Evolutionary conservation across 345 rosid species (phyloP), one percentile per base, ranked within the genome.

Genomic region (Carallia brachiata): DNA sequence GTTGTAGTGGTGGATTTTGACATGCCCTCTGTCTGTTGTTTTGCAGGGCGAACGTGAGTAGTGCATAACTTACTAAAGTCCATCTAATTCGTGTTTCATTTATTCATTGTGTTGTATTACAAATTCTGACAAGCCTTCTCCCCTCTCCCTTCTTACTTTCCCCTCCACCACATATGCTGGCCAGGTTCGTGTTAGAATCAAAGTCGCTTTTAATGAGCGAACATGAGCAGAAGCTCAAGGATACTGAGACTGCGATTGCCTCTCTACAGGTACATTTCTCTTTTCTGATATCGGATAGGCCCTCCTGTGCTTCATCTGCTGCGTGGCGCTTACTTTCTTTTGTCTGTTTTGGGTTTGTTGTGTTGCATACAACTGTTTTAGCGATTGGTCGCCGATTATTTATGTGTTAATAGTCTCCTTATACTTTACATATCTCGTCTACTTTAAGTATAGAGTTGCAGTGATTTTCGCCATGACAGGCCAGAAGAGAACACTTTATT

Each of bases 21-120:
- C 17, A 4, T 75, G 32, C 48, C 36, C n/a, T 36, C 32, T 47
- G 28, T 64, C 48, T 70, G 37, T 76, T 79, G 63, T 80, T 81
- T 78, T 87, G 83, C 97, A 92, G 97, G 98, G 75, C 86, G 98
- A 84, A 95, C 88, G 98, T 95, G 89, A 92, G 99, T 85, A 61
- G 67, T 55, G 61, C 68, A 52, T 66, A 62, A 58, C 76, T 47
- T 39, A 37, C 58, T 62, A 57, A 30, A 17, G 7, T 69, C 40
- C 53, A 31, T 27, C 68, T 65, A 12, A 30, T 44, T 34, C 56
- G 52, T 70, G 58, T 44, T 62, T 56, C 64, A 18, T 63, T 18
- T 48, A 58, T 68, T 54, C 15, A 39, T 12, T 52, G 67, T 28
- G 27, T 32, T 69, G 36, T 61, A 70, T 70, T 64, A 70, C 34